Base-by-base conservation (phyloP, 2,329 filamentous ascomycete species). In the Ceratocystis destructans region DNA sequence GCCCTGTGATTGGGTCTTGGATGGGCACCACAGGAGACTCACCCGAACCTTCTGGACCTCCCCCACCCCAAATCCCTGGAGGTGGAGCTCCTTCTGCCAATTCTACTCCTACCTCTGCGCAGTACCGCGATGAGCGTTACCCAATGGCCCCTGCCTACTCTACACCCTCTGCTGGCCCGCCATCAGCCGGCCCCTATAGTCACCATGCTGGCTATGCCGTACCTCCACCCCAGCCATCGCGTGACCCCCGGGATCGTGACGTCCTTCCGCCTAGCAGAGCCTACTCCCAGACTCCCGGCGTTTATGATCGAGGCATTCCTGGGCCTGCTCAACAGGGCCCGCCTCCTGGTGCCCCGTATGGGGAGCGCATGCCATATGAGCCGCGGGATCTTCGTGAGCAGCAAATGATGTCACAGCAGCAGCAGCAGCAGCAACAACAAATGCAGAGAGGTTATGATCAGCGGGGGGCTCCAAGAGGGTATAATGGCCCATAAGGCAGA, bases 291-390 rank as follows among this genome's bases (percentile, higher is more conserved):
- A 55, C 71, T 15, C 46, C 68, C 41, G 70, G 71, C 62, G 41
- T 76, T 73, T 76, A 71, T 72, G 25, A 70, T 69, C 22, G 74
- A 73, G 62, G 71, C 71, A 69, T 69, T 0, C 73, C 72, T 28
- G 48, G 55, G 8, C 55, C 55, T 15, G 12, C 53, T 5, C 74
- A 72, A 65, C 74, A 73, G 53, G 64, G 71, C n/a, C 75, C 75
- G 44, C 69, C 75, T 69, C 66, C 71, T 15, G 71, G 77, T 70
- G 71, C 77, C 66, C 77, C 78, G 61, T 77, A 78, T 4, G 73
- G 76, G 10, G 73, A 71, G n/a, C 71, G 71, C 6, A 67, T 74
- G 5, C 74, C 77, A 62, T 78, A 77, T 61, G 70, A 71, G 10
- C 68, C 72, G n/a, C 70, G 69, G 5, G 66, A 70, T 15, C 67